These are phyloP conservation scores for Cordyceps fumosorosea DNA, from an alignment of 2,329 filamentous ascomycete species.

Conservation along the genomic window DNA sequence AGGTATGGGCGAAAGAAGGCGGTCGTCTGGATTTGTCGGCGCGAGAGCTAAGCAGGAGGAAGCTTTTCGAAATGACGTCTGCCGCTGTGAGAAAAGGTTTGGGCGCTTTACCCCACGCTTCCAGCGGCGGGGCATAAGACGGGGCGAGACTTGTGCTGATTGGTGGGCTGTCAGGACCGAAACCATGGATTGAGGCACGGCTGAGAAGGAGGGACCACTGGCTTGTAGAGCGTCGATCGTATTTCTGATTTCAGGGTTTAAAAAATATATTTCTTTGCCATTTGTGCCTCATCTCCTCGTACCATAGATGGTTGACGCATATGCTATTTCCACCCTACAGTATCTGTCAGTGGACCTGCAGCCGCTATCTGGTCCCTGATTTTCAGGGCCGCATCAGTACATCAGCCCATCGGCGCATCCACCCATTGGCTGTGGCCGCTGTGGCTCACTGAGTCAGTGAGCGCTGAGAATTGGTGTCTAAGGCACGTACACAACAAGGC, in stretches of 20 bases:
- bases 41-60: not conserved
- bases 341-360: not conserved
- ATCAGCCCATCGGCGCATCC: not conserved
- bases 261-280: too few species aligned
- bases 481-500: too few species aligned
- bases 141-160: not conserved
- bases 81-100: not conserved
- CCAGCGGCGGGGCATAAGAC: not conserved
- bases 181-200: too few species aligned
- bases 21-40: too few species aligned
- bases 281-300: too few species aligned
- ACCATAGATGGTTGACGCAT: too few species aligned
- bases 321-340: too few species aligned
- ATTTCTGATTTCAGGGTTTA: too few species aligned
- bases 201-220: too few species aligned
- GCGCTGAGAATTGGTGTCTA: too few species aligned
- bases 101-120: conserved; percentile 8
- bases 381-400: not conserved
- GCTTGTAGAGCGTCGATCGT: too few species aligned
- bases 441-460: not conserved
- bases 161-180: not conserved
- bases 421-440: not conserved
- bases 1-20: not conserved
- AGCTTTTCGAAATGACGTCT: conserved; percentile 8
- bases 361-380: not conserved